Conservation (phyloP, 164 flowering plant species). For the Magnolia sinica region DNA sequence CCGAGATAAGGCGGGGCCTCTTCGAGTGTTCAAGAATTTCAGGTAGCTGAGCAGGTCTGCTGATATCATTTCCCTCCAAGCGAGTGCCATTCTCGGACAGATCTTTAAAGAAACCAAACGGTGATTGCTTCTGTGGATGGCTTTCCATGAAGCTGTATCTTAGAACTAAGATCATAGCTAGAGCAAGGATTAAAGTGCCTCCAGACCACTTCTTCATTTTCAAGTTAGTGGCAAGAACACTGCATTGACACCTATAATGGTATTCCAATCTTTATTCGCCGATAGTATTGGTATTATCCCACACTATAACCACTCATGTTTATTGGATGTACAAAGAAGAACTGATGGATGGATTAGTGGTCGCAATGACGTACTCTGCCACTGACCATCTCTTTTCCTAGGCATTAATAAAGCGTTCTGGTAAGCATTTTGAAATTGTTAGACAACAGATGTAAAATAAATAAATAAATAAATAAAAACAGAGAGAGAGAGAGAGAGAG, state of each 20-base stretch:
- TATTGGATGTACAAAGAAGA: not conserved
- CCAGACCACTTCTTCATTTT: slow-evolving; percentile 82
- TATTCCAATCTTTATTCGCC: not conserved
- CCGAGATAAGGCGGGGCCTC: slow-evolving; percentile 34
- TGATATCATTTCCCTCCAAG: slow-evolving; percentile 1
- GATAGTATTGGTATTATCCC: too few relatives aligned
- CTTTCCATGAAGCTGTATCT: slow-evolving; percentile 45
- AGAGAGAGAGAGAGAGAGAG: too few relatives aligned
- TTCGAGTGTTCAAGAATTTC: slow-evolving; percentile 10
- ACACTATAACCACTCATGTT: not conserved
- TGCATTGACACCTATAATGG: not conserved
- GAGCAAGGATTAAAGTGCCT: slow-evolving; percentile 47
- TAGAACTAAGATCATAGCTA: slow-evolving; percentile 49
- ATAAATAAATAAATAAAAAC: too few relatives aligned
- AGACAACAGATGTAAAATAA: too few relatives aligned
- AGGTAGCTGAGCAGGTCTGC: slow-evolving; percentile 12
- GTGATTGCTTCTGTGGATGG: slow-evolving; percentile 43
- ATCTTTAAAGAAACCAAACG: slow-evolving; percentile 45
- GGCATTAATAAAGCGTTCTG: not conserved
- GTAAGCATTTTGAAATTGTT: not conserved
- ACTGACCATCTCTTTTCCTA: not conserved
- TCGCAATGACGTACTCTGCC: not conserved
- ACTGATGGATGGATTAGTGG: too few relatives aligned
- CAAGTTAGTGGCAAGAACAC: not conserved
- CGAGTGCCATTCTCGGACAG: slow-evolving; percentile 27